Evolutionary conservation across 2,329 filamentous ascomycete species (phyloP).

Genomic region (Exophiala sp.): DNA sequence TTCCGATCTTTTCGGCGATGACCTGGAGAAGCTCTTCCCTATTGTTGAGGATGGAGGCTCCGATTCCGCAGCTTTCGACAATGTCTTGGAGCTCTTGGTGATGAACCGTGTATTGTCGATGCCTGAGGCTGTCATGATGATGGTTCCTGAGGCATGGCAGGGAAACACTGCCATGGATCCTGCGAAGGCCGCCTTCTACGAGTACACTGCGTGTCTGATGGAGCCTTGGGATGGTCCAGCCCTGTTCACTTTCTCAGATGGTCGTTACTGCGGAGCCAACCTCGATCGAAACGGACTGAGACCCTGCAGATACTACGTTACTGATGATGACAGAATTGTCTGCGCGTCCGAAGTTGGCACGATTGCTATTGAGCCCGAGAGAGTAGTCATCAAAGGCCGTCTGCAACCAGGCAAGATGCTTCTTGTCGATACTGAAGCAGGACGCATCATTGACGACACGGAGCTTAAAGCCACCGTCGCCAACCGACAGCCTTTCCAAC

Average conservation of each 20-base stretch:
- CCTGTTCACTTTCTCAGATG: conserved; percentile 94
- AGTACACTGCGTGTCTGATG: conserved; percentile 98
- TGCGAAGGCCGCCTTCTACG: conserved; percentile 93
- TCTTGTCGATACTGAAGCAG: conserved; percentile 82
- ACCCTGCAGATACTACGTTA: conserved; percentile 94
- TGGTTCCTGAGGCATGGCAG: conserved; percentile 98
- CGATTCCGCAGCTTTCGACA: conserved; percentile 95
- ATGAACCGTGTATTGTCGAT: conserved; percentile 95
- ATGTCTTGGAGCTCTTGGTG: conserved; percentile 85
- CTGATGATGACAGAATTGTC: conserved; percentile 93
- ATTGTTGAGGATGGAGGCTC: conserved; percentile 96
- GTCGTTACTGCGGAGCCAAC: conserved; percentile 93
- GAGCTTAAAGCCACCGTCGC: conserved; percentile 86
- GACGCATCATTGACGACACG: conserved; percentile 87
- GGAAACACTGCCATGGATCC: conserved; percentile 88
- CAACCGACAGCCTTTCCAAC: conserved; percentile 77
- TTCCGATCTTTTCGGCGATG: conserved; percentile 85
- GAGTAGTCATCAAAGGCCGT: conserved; percentile 84
- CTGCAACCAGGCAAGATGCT: conserved; percentile 94
- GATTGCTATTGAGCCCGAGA: conserved; percentile 83
- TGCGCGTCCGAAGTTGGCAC: conserved; percentile 96
- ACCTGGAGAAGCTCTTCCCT: conserved; percentile 83
- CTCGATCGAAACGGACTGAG: conserved; percentile 91
- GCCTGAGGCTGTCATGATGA: conserved; percentile 94
- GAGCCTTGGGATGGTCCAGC: conserved; percentile 97